phyloP scores from a whole-genome alignment of 805 yeast genomes.

The Nakazawaea pomicola region DNA sequence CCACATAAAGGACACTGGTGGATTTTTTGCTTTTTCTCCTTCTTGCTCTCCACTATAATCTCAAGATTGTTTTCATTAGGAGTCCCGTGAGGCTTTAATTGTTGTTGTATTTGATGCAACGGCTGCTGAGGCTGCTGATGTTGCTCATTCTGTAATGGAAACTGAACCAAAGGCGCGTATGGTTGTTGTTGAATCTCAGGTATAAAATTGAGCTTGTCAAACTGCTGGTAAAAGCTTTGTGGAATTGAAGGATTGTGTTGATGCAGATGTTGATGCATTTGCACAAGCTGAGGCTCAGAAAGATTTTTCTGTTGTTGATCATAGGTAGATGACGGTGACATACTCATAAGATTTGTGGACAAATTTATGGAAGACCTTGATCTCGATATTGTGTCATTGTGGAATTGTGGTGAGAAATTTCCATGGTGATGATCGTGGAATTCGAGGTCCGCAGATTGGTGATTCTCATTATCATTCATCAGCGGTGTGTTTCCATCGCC shows the following conservation, averaged over 20 bases:
- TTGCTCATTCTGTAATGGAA: conserved; percentile 16
- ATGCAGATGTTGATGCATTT: neutral
- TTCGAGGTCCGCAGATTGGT: no score
- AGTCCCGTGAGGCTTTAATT: no score
- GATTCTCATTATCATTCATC: conserved; percentile 12
- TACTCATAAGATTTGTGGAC: conserved; percentile 33
- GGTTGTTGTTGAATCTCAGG: conserved; percentile 12
- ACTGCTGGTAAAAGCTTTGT: conserved; percentile 5
- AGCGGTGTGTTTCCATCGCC: conserved; percentile 5
- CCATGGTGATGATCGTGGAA: conserved; percentile 2
- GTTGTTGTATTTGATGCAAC: no score
- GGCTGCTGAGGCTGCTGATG: conserved; percentile 6
- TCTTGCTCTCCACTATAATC: conserved; percentile 16
- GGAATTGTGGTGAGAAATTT: neutral
- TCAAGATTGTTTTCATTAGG: conserved; percentile 15
- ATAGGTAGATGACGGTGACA: no score
- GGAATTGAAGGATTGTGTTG: conserved; percentile 8
- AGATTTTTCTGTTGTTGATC: neutral
- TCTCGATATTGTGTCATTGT: conserved; percentile 17
- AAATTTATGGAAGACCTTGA: conserved; percentile 51
- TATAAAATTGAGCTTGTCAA: conserved; percentile 9
- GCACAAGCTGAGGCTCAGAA: neutral
- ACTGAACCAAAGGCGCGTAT: conserved; percentile 9
- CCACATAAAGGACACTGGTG: conserved; percentile 65
- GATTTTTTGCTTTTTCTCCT: conserved; percentile 43